Evolutionary conservation across 2,329 filamentous ascomycete genomes (phyloP), one percentile per base, ranked within the genome.

Genomic region (Xylariaceae sp.): DNA sequence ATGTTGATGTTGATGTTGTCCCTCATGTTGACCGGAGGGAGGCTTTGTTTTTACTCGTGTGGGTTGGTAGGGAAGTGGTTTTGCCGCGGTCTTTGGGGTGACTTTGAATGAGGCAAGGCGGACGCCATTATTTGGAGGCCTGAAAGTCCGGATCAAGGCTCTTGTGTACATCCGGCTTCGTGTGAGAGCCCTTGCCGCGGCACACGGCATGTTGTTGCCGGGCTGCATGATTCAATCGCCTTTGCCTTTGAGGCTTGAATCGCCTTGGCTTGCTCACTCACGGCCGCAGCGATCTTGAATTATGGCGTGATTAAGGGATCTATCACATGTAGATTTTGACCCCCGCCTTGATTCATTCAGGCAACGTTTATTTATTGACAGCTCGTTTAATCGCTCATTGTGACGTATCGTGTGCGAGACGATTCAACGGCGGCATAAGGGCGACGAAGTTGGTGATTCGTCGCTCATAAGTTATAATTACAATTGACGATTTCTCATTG

Each of bases 51-150:
- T 55, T 37, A 57, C 34, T 7, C 54, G 54, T 19, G 53, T 3
- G 3, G 60, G 50, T 35, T 61, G 55, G 51, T 60, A 66, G n/a
- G 65, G 63, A 7, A 64, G 60, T 2, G 64, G 60, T 35, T 65
- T 66, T 32, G 62, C 27, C 11, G 51, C n/a, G 6, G 52, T 31
- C 34, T 47, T 60, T 48, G 43, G 47, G 42, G 35, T 26, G 34
- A 29, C 43, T 46, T 53, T 56, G 29, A 59, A 57, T 37, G 59
- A 61, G 51, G 61, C 61, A 29, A 61, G 58, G 51, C 58, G 19
- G 19, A 19, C 19, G 57, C 50, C 55, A 11, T 11, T 1, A 1
- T 26, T 1, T 8, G 9, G 43, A 11, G 11, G 12, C 11, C 35
- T 37, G 8, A 37, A 11, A 11, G 35, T 37, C 5, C 35, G 43